Percentiles rank a stretch among this genome's conserved stretches.
phyloP scores from a whole-genome alignment of 129 eudicot species.

The Logfia minima region DNA sequence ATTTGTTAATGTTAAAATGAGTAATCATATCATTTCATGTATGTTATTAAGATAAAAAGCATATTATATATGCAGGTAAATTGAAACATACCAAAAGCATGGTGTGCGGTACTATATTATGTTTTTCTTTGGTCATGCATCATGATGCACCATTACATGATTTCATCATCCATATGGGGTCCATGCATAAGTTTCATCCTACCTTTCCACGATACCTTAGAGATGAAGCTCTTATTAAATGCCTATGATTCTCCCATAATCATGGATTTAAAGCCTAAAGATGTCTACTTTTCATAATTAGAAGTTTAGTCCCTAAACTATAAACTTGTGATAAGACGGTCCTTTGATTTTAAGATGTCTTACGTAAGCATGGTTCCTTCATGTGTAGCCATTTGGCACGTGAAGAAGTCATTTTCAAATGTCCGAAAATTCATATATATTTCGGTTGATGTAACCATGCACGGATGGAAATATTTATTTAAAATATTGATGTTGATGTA shows the following conservation, averaged over 20 bases:
- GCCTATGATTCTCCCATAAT: slow-evolving; percentile 33
- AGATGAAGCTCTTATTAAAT: slow-evolving; percentile 33
- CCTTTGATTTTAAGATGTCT: slow-evolving; percentile 4
- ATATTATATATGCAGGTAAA: background rate
- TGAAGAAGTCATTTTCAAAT: slow-evolving; percentile 17
- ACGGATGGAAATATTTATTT: background rate
- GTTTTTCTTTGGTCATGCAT: slow-evolving; percentile 34
- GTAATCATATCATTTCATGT: no score
- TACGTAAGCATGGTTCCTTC: background rate
- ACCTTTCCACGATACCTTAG: slow-evolving; percentile 36
- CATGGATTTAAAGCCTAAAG: slow-evolving; percentile 33
- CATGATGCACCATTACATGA: slow-evolving; percentile 30
- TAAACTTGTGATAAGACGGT: background rate
- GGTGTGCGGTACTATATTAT: slow-evolving; percentile 11
- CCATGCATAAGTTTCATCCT: slow-evolving; percentile 37
- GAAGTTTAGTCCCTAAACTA: slow-evolving; percentile 23
- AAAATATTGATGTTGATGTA: slow-evolving; percentile 19
- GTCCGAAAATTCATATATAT: slow-evolving; percentile 5
- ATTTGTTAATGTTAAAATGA: no score
- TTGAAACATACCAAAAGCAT: slow-evolving; percentile 16
- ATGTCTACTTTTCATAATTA: slow-evolving; percentile 22
- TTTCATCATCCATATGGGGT: slow-evolving; percentile 33
- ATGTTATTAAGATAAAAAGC: no score
- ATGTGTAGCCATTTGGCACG: slow-evolving; percentile 35
- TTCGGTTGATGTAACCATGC: slow-evolving; percentile 13